Conservation (phyloP, 2,329 filamentous ascomycete genomes). For the Pestalotiopsis sp. region DNA sequence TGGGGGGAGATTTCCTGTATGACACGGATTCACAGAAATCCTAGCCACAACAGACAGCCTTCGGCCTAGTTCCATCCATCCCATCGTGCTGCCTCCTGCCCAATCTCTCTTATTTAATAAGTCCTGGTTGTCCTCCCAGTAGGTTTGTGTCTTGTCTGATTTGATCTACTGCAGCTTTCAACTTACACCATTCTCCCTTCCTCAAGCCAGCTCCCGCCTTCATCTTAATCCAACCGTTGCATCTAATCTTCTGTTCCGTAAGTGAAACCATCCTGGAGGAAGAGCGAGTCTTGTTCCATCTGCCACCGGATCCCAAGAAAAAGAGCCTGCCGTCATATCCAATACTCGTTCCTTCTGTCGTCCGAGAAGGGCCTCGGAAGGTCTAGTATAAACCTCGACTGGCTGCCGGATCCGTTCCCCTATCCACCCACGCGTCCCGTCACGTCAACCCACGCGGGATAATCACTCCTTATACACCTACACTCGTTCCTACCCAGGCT, state of each 20-base stretch:
- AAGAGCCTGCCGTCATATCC: background rate
- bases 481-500: background rate
- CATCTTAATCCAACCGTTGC: background rate
- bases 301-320: background rate
- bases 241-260: background rate
- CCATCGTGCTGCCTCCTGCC: background rate
- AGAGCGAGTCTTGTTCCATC: background rate
- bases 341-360: background rate
- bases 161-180: background rate
- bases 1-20: background rate
- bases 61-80: background rate
- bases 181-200: conserved; percentile 1
- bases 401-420: background rate
- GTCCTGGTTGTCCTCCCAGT: conserved; percentile 6
- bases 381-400: background rate
- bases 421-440: background rate
- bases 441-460: background rate
- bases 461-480: background rate
- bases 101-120: conserved; percentile 6
- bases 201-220: background rate
- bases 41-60: background rate
- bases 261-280: background rate
- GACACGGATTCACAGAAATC: background rate
- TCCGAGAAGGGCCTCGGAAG: background rate
- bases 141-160: background rate